A percentile compares a stretch with the other conserved stretches of the same genome.
These are phyloP conservation scores for Royoungia palumana DNA, from an alignment of 768 basidiomycete genomes.

Conservation along the genomic window DNA sequence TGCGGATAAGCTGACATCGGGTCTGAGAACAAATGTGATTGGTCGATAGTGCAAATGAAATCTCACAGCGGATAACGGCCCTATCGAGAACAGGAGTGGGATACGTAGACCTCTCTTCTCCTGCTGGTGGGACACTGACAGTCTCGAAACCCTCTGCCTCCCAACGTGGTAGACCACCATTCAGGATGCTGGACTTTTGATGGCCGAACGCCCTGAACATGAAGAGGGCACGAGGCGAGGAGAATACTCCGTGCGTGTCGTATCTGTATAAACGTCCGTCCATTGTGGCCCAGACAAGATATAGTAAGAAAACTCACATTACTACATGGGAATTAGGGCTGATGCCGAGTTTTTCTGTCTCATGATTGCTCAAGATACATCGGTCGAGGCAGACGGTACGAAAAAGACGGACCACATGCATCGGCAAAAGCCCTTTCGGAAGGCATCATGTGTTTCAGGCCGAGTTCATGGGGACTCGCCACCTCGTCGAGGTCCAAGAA, in stretches of 20 bases:
- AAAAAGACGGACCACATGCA: slow-evolving; percentile 66
- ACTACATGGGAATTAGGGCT: slow-evolving; percentile 73
- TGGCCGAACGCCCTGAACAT: slow-evolving; percentile 95
- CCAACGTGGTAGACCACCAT: slow-evolving; percentile 92
- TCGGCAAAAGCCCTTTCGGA: slow-evolving; percentile 62
- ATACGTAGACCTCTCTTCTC: slow-evolving; percentile 38
- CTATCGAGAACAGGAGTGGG: slow-evolving; percentile 50
- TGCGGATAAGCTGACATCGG: slow-evolving; percentile 67
- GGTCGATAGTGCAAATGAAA: slow-evolving; percentile 32
- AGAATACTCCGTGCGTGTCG: slow-evolving; percentile 88
- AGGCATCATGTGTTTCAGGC: slow-evolving; percentile 95
- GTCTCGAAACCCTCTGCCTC: slow-evolving; percentile 59
- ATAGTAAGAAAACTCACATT: slow-evolving; percentile 45
- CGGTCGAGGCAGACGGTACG: slow-evolving; percentile 3
- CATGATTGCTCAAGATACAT: slow-evolving; percentile 7
- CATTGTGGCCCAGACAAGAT: slow-evolving; percentile 4
- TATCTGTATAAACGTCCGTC: slow-evolving; percentile 50
- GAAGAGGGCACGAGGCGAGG: slow-evolving; percentile 87
- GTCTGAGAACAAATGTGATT: slow-evolving; percentile 22
- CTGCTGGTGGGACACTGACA: slow-evolving; percentile 34
- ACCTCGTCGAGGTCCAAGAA: slow-evolving; percentile 82
- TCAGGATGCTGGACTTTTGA: slow-evolving; percentile 75
- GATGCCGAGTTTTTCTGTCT: slow-evolving; percentile 70
- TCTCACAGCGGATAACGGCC: slow-evolving; percentile 44
- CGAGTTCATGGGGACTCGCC: slow-evolving; percentile 68